These are phyloP conservation scores for Ophiostoma ulmi DNA, from an alignment of 2,329 filamentous ascomycete species.

Conservation along the genomic window DNA sequence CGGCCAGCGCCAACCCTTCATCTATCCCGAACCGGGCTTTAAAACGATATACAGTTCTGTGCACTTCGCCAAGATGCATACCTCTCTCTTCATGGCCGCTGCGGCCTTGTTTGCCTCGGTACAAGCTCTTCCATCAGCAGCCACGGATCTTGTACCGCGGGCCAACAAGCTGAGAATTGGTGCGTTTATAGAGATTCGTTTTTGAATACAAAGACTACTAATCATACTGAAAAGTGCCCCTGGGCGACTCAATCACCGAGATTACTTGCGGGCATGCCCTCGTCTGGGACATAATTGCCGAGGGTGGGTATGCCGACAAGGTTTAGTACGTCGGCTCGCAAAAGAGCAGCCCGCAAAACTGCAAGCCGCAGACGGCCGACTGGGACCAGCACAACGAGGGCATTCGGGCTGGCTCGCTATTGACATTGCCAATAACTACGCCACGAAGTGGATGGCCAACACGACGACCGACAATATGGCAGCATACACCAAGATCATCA, in stretches of 20 bases:
- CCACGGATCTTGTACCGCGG: background rate
- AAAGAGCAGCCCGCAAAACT: conserved; percentile 37
- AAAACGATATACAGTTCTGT: background rate
- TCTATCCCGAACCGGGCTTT: background rate
- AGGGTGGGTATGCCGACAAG: conserved; percentile 34
- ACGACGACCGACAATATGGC: background rate
- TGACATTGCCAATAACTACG: conserved; percentile 41
- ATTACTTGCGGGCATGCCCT: conserved; percentile 39
- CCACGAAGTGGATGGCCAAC: background rate
- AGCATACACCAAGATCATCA: background rate
- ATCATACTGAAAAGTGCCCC: background rate
- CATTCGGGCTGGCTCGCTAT: conserved; percentile 41
- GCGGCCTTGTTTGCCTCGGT: background rate
- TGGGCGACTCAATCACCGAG: background rate
- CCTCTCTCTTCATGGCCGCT: background rate
- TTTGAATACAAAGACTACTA: too few species aligned
- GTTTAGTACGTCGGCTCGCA: conserved; percentile 42
- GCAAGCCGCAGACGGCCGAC: conserved; percentile 33
- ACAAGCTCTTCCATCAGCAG: background rate
- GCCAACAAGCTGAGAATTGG: background rate
- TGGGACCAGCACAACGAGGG: conserved; percentile 42
- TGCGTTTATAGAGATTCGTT: background rate
- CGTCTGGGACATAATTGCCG: conserved; percentile 39
- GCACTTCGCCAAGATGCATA: background rate
- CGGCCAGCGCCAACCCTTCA: background rate